Base-by-base conservation (phyloP, 2,329 filamentous ascomycete species). In the Curvularia spicifera region DNA sequence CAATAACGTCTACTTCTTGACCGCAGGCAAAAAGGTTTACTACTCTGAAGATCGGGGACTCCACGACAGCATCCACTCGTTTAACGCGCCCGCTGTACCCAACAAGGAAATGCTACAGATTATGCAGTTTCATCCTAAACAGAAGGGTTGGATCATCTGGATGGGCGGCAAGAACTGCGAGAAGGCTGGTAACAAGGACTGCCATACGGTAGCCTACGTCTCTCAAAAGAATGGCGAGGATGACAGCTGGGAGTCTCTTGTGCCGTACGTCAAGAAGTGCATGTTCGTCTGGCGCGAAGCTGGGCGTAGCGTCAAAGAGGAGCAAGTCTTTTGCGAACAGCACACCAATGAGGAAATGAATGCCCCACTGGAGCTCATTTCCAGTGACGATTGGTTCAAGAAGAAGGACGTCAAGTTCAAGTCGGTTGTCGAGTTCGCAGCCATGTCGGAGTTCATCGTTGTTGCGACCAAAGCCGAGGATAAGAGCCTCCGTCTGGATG, bases 381-480 rank as follows among this genome's bases (percentile, higher is more conserved):
- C 90, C 40, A 97, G 90, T 75, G 83, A 91, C 43, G 88, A 96
- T 69, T 92, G 89, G 78, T 96, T 96, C 71, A 84, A 88, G 51
- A 83, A 87, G 61, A 84, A 88, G 67, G 80, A 81, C 13, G 80
- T 86, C 22, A 83, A 87, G 57, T 87, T 90, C 72, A 83, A 85
- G 24, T 85, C 93, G 59, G 90, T 97, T 42, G 87, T 89, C 67
- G 89, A 90, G 66, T 98, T 96, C 77, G 94, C 93, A 2, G 96
- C 90, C 5, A 98, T 97, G 94, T 89, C 90, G 39, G 95, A 99
- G 74, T 99, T 97, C 76, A 95, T 99, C 70, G 87, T 99, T 39
- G 89, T 97, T 49, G 93, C 93, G 1, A 88, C 89, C 5, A 84
- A 84, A 60, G 74, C 85, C 60, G 84, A 89, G 58, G 87, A 90